These are phyloP conservation scores for Ophiostoma novo-ulmi DNA, from an alignment of 2,329 filamentous ascomycete genomes.

Conservation along the genomic window DNA sequence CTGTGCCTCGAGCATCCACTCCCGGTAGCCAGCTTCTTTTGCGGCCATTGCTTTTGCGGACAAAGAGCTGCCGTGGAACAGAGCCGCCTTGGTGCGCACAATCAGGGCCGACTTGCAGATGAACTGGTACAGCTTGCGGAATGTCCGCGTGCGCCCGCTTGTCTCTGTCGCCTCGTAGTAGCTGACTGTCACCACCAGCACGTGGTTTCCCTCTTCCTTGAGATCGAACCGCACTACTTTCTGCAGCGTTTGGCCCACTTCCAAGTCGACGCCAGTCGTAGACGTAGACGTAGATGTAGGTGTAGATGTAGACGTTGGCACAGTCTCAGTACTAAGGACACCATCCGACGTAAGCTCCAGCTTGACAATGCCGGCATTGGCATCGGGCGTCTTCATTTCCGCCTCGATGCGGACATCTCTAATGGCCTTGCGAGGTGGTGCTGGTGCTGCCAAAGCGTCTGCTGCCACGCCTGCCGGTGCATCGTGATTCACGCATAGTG, in stretches of 20 bases:
- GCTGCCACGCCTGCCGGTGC: slow-evolving; percentile 33
- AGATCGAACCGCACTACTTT: slow-evolving; percentile 79
- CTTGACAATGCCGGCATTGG: slow-evolving; percentile 46
- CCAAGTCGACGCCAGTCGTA: slow-evolving; percentile 44
- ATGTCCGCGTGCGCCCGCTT: slow-evolving; percentile 70
- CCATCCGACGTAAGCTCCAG: slow-evolving; percentile 52
- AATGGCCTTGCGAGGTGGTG: slow-evolving; percentile 46
- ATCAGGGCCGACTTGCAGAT: slow-evolving; percentile 84
- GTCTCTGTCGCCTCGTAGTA: slow-evolving; percentile 83
- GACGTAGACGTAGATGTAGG: too few relatives aligned
- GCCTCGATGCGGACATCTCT: slow-evolving; percentile 77
- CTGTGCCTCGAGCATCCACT: slow-evolving; percentile 85
- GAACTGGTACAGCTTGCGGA: slow-evolving; percentile 95
- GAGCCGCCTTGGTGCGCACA: slow-evolving; percentile 80
- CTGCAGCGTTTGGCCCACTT: slow-evolving; percentile 65
- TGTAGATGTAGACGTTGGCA: slow-evolving; percentile 12
- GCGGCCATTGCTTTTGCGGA: slow-evolving; percentile 25
- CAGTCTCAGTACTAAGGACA: neutral
- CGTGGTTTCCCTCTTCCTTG: slow-evolving; percentile 90
- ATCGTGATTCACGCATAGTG: slow-evolving; percentile 94
- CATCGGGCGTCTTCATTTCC: slow-evolving; percentile 82
- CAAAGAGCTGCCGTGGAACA: slow-evolving; percentile 36
- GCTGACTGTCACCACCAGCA: slow-evolving; percentile 85
- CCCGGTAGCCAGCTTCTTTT: slow-evolving; percentile 35
- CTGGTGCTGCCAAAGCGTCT: slow-evolving; percentile 30